Base-by-base conservation (phyloP, 441 rosid species). In the Manihot esculenta region DNA sequence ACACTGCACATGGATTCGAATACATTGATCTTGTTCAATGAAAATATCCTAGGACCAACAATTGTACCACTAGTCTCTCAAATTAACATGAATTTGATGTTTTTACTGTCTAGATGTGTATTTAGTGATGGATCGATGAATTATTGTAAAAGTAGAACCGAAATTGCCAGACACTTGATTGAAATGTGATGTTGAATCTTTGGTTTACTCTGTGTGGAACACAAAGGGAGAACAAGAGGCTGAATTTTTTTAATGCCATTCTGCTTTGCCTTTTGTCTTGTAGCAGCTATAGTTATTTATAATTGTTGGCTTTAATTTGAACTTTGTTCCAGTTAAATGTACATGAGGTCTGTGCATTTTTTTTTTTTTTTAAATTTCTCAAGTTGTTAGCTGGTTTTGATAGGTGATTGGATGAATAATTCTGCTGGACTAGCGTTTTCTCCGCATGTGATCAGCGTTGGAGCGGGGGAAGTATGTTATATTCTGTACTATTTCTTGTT, bases 341-440 rank as follows among this genome's bases (percentile, higher is more conserved):
- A 38, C 21, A 17, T 55, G 68, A 53, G 57, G 54, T 30, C 41
- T 56, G 24, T 58, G 55, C 18, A n/a, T n/a, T 13, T 42, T 35
- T 50, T 10, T 58, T 17, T 21, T 26, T 17, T 24, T 13, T 13
- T 5, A 33, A 1, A 62, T 48, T 72, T 66, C 47, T 71, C 30
- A 17, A 35, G 5, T 70, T 49, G 68, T 62, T 49, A 55, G 53
- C 72, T 81, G 49, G 66, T 74, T 51, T 64, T 84, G 30, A n/a
- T 69, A 96, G 99, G 99, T 85, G 97, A 91, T 78, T 96, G 99
- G 99, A 96, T 96, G 98, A 91, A 91, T 79, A 84, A 69, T 80
- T 93, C 98, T 14, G 99, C 98, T 67, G 99, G 99, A 72, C 51
- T 76, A 78, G 99, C 99, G 33, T 96, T 96, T 87, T 79, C 99